Evolutionary conservation across 306 rosid genomes (phyloP), one percentile per base, ranked within the genome.

Genomic region (Biancaea sappan): DNA sequence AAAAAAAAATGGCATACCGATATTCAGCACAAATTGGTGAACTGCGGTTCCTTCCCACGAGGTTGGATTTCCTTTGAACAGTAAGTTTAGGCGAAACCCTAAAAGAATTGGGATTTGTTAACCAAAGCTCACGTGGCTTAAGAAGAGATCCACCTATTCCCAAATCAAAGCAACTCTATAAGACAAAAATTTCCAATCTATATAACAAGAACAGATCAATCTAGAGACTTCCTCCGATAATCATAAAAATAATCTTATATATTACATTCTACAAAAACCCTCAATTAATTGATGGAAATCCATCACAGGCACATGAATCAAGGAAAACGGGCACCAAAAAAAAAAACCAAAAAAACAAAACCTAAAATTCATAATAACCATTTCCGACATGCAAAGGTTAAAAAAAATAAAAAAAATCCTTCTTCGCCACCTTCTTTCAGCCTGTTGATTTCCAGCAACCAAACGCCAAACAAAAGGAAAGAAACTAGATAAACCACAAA

Each of bases 11-110:
- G 44, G 54, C 80, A 48, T 80, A 92, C 98, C 87, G 65, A 74
- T 87, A 86, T 47, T 93, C 94, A 0, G 98, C 93, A 56, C 86
- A 79, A 80, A 91, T 79, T 0, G 84, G 61, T 72, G 86, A 73
- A 73, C 63, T 65, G 73, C 83, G 88, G 53, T 66, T 86, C 74
- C 72, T 80, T 41, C 62, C 82, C 58, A 66, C 66, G 61, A 69
- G 79, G 62, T 63, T 80, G 24, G 83, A 76, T 79, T 87, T 87
- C 75, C 71, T 86, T 71, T 71, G 90, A 69, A 83, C 66, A 21
- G 60, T 41, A 43, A 90, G 82, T 75, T 86, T 92, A 65, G 88
- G 72, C 4, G 88, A 67, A 76, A 81, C 69, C 22, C 82, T 80
- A 65, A 76, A 65, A 6, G 90, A 74, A 79, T 44, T 59, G 24